Base-by-base conservation (phyloP, 1,284 basidiomycete genomes). In the Veloboletus limbatus region DNA sequence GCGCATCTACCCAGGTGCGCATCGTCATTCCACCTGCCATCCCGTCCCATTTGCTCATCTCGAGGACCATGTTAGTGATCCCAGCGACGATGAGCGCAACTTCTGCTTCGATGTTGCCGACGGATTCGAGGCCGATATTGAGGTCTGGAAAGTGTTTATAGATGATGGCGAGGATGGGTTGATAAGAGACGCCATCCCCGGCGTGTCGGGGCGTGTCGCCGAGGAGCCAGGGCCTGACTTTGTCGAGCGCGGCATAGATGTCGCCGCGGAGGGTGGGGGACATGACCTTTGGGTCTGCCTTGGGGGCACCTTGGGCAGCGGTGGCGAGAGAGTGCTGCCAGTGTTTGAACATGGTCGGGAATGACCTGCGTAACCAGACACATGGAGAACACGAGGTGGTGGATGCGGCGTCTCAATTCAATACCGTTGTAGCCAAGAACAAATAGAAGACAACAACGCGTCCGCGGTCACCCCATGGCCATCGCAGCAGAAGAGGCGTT, bases 11-110 rank as follows among this genome's bases (percentile, higher is more conserved):
- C 76, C 75, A 78, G n/a, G 74, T 77, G 27, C 73, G 68, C 69
- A 76, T 74, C 33, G 76, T 70, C 73, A 77, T 75, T 17, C 67
- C 72, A 8, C 74, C 73, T 3, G 74, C 70, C 70, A 76, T 74
- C 6, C 72, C 69, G 48, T 77, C 76, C 75, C 74, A 77, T 58
- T 68, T 71, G 55, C 74, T 76, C 61, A 75, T 69, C 58, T 76
- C 74, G 47, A 78, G 55, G 20, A 74, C 61, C 73, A 76, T 74
- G 52, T 77, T 75, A 39, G 76, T 76, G 32, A 76, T 60, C 16
- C 75, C 76, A 22, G 74, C 74, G 8, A 78, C 69, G 46, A 78
- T 57, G 34, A 72, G 57, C 6, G 73, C 69, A 32, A 70, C 67
- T 54, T 78, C 75, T 13, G 58, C 59, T 28, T 76, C 75, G 11